Evolutionary conservation across 192 early-diverging fungal genomes (phyloP).

Genomic region (Gonapodya sp.): DNA sequence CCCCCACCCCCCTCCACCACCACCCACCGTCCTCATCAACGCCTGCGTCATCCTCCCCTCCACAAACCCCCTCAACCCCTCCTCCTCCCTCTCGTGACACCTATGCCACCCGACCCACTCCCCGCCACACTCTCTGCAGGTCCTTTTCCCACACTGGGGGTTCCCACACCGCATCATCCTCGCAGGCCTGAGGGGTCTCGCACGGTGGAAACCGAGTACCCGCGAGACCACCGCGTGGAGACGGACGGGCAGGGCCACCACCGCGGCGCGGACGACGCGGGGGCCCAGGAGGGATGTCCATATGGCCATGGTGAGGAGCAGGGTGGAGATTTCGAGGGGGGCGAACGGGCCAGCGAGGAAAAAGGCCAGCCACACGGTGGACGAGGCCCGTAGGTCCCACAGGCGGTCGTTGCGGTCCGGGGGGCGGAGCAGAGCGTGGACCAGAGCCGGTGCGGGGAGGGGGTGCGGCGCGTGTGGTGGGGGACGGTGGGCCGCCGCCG

Average conservation of each 20-base stretch:
- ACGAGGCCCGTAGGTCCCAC: background rate
- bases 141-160: background rate
- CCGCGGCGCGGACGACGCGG: background rate
- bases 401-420: background rate
- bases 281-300: background rate
- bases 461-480: background rate
- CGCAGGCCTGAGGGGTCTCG: background rate
- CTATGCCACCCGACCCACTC: background rate
- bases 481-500: background rate
- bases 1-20: too few species aligned
- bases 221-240: background rate
- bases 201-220: background rate
- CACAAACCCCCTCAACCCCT: background rate
- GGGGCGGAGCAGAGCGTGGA: background rate
- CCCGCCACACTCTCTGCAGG: background rate
- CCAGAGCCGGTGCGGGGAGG: too few species aligned
- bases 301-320: background rate
- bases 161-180: background rate
- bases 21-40: slow-evolving; percentile 1
- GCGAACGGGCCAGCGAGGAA: background rate
- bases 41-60: background rate
- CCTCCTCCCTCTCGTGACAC: background rate
- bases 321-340: background rate
- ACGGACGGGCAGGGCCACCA: background rate
- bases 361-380: background rate